Base-by-base conservation (phyloP, 805 yeast genomes). In the Spathaspora passalidarum region DNA sequence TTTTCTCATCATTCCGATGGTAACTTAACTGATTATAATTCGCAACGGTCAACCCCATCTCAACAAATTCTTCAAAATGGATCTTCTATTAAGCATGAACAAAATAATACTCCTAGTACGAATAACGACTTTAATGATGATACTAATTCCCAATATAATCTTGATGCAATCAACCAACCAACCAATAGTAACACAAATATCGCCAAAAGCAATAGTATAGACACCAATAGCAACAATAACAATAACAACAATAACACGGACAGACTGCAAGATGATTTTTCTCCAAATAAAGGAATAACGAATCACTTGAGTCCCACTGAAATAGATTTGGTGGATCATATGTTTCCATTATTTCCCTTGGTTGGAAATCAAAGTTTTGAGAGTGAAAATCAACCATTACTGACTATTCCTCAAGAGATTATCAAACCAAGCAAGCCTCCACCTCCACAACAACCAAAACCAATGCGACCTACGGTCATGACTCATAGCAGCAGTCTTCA, bases 321-420 rank as follows among this genome's bases (percentile, higher is more conserved):
- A 23, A 49, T 61, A 43, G 68, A 65, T 40, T 43, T 58, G 40
- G 61, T 62, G 45, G 69, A 66, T 41, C 58, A 59, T 41, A 65
- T 67, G 65, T 71, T 69, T 46, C 77, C 77, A 3, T 60, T 72
- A 18, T 71, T 71, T 40, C 75, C 77, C 2, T 56, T 72, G 45
- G 68, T 72, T 14, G 77, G 76, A 6, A 55, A 57, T 36, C 53
- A 56, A 38, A 63, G 69, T 29, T 70, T 72, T 47, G 72, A 70
- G 25, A 58, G 62, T 32, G 64, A 60, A 49, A 56, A 65, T 32
- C 59, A 63, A 40, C 75, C 75, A 5, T 55, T 69, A 39, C 66
- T 63, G 61, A 56, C 73, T 2, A 29, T 49, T 38, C 41, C 47
- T 21, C 13, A 34, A 9, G 25, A 29, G 20, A 18, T 14, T 22